Conservation (phyloP, 1,284 basidiomycete genomes). For the Leccinum pachyderme region DNA sequence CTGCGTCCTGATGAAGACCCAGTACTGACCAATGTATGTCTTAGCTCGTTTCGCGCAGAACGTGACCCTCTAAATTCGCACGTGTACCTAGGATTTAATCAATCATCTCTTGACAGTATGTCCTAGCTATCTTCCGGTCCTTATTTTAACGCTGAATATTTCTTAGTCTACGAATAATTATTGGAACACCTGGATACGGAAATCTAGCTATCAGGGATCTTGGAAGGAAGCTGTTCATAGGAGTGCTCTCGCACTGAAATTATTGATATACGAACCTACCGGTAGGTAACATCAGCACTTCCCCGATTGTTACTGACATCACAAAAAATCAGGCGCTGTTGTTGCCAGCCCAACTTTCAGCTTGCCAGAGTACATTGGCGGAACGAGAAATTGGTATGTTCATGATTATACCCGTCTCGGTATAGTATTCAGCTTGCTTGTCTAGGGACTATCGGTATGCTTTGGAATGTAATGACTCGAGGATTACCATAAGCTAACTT, state of each 20-base stretch:
- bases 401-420: background rate
- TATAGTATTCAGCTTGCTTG: background rate
- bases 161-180: constrained; percentile 72
- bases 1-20: constrained; percentile 58
- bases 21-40: constrained; percentile 55
- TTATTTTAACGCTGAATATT: background rate
- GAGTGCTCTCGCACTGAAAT: constrained; percentile 81
- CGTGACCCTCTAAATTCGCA: background rate
- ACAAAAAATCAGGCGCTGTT: constrained; percentile 61
- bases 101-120: constrained; percentile 52
- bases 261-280: constrained; percentile 85
- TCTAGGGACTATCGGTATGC: constrained; percentile 68
- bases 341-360: constrained; percentile 93
- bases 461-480: background rate
- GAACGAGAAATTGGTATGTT: constrained; percentile 76
- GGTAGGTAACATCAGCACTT: constrained; percentile 39
- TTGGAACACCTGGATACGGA: constrained; percentile 84
- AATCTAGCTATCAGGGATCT: constrained; percentile 82
- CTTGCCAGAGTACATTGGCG: constrained; percentile 87
- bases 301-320: constrained; percentile 2
- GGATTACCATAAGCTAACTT: background rate
- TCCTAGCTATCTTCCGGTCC: background rate
- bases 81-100: constrained; percentile 45
- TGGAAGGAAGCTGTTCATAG: constrained; percentile 92
- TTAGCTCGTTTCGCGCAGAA: background rate